Base-by-base conservation (phyloP, 75 land plant genomes). In the Picea sitchensis region DNA sequence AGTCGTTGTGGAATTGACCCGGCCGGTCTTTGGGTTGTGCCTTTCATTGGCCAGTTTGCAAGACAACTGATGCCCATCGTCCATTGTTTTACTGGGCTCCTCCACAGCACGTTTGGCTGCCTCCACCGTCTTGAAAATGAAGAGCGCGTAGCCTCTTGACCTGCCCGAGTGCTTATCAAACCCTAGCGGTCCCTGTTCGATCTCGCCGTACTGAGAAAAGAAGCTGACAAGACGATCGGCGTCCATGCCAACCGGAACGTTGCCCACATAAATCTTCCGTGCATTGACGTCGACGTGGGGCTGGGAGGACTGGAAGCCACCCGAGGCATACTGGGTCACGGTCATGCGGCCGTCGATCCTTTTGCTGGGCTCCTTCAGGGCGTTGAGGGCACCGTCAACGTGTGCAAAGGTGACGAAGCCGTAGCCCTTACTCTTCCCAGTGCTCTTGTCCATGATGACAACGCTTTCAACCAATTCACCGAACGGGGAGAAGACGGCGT, bases 291-390 rank as follows among this genome's bases (percentile, higher is more conserved):
- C 98, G 32, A 77, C 77, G 2, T 77, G 18, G 5, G 78, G 63
- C 3, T 81, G 47, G 23, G 77, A 65, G 23, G 86, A 61, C 38
- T 81, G 68, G 0, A 81, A 81, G 32, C 95, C 92, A 0, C 86
- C 79, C 18, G 92, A 78, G 12, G 98, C 96, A 15, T 91, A 85
- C 82, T 95, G 98, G 47, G 93, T 88, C 3, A 92, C 92, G 23
- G 96, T 86, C 80, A 93, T 87, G 58, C 98, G 82, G 0, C 96
- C 96, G 60, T 96, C 96, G 13, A 96, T 96, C 72, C 87, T 86
- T 82, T 95, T 95, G 79, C 88, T 87, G 3, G 95, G 95, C 78
- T 92, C 93, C 79, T 86, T 88, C 18, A 95, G 87, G 21, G 98
- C 93, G 32, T 84, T 81, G 3, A 83, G 73, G 13, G 98, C 95